Conservation (phyloP, 2,329 filamentous ascomycete species). For the Cyanodermella asteris region DNA sequence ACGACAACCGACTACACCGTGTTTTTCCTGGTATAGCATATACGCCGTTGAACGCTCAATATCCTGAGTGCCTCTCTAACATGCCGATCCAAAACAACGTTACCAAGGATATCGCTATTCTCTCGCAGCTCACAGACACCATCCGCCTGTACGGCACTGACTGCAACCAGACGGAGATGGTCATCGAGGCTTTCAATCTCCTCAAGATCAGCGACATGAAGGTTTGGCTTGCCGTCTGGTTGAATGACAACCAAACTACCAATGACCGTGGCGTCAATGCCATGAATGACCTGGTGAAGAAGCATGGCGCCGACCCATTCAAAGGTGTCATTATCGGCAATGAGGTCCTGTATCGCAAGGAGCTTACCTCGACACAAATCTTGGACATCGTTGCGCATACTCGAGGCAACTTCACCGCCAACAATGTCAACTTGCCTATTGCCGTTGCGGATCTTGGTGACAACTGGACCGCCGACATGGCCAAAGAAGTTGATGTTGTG, state of each 20-base stretch:
- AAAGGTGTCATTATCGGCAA: constrained; percentile 39
- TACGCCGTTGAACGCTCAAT: constrained; percentile 77
- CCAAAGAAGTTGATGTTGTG: constrained; percentile 54
- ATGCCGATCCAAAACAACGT: constrained; percentile 86
- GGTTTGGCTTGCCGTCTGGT: constrained; percentile 88
- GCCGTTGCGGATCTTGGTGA: constrained; percentile 78
- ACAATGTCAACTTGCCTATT: constrained; percentile 49
- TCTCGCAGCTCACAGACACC: constrained; percentile 73
- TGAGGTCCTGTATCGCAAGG: constrained; percentile 37
- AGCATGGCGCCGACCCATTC: constrained; percentile 30
- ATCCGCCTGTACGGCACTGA: constrained; percentile 85
- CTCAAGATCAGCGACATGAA: constrained; percentile 56
- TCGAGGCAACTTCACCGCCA: constrained; percentile 46
- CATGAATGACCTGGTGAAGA: constrained; percentile 64
- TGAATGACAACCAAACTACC: constrained; percentile 63
- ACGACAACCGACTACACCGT: constrained; percentile 65
- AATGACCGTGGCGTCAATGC: constrained; percentile 62
- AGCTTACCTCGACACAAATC: constrained; percentile 45
- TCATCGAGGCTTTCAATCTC: constrained; percentile 57
- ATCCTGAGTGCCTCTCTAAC: constrained; percentile 55
- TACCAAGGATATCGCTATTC: constrained; percentile 71
- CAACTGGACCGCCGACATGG: constrained; percentile 56
- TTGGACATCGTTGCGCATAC: constrained; percentile 44
- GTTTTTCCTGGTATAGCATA: constrained; percentile 94
- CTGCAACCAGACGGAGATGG: constrained; percentile 93